phyloP scores from a whole-genome alignment of 108 stramenopile species.

The Skeletonema potamos region DNA sequence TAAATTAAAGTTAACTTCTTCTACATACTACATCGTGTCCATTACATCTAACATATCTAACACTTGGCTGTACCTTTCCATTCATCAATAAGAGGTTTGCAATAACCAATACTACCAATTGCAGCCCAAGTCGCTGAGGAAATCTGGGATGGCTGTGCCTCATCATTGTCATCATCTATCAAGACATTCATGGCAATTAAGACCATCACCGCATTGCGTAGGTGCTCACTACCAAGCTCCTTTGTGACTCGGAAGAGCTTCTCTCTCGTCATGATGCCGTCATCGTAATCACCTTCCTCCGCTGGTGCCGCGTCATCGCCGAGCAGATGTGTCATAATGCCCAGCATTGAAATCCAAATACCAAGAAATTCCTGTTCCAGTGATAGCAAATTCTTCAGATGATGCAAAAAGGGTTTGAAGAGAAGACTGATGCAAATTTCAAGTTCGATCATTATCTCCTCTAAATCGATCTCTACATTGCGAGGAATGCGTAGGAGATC shows the following conservation, averaged over 20 bases:
- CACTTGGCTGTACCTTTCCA: conserved; percentile 61
- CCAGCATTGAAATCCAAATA: conserved; percentile 68
- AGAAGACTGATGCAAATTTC: conserved; percentile 80
- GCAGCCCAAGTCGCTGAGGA: conserved; percentile 62
- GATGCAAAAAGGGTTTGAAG: conserved; percentile 84
- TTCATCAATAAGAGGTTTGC: conserved; percentile 53
- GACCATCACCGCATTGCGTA: conserved; percentile 79
- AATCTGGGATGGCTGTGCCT: conserved; percentile 37
- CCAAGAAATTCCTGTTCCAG: conserved; percentile 42
- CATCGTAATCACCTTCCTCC: conserved; percentile 5
- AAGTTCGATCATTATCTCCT: conserved; percentile 74
- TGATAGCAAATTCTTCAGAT: conserved; percentile 57
- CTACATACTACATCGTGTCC: neutral
- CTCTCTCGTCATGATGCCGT: conserved; percentile 17
- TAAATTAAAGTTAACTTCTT: neutral
- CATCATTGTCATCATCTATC: conserved; percentile 15
- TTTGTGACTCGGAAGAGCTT: conserved; percentile 44
- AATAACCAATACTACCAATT: conserved; percentile 58
- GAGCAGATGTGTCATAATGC: conserved; percentile 65
- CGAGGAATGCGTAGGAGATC: conserved; percentile 39
- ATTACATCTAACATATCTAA: neutral
- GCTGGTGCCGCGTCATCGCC: conserved; percentile 26
- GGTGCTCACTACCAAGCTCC: conserved; percentile 73
- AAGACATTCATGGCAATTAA: conserved; percentile 59
- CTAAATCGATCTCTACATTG: conserved; percentile 27